Conservation (phyloP, 352 stramenopile species). For the Thraustotheca clavata region DNA sequence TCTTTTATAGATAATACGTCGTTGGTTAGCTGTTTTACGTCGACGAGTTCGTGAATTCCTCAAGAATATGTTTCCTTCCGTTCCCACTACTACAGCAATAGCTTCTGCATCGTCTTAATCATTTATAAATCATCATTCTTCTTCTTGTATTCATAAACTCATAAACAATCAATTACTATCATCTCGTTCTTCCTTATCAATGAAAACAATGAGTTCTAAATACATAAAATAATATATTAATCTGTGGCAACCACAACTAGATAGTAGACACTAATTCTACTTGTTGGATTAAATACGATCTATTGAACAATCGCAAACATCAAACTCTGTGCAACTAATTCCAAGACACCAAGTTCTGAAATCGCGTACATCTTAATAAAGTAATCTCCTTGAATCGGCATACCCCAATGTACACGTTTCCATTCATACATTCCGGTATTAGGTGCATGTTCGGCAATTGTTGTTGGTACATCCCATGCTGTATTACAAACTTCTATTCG, state of each 20-base stretch:
- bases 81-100: not conserved
- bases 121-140: not conserved
- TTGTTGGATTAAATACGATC: not conserved
- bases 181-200: not conserved
- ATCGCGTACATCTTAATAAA: slow-evolving; percentile 85
- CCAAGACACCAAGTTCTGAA: slow-evolving; percentile 33
- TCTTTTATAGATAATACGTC: not conserved
- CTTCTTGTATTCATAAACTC: not conserved
- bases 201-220: not conserved
- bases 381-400: slow-evolving; percentile 78
- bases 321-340: slow-evolving; percentile 11
- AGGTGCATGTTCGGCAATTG: slow-evolving; percentile 47
- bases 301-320: slow-evolving; percentile 17
- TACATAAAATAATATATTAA: slow-evolving; percentile 4
- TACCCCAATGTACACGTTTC: slow-evolving; percentile 75
- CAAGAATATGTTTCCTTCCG: slow-evolving; percentile 5
- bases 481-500: slow-evolving; percentile 84
- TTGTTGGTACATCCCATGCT: slow-evolving; percentile 68
- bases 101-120: not conserved
- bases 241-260: not conserved
- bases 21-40: slow-evolving; percentile 12
- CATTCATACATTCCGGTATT: slow-evolving; percentile 68
- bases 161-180: not conserved
- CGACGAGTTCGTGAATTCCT: slow-evolving; percentile 9
- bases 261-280: not conserved